A percentile compares a stretch with the other conserved stretches of the same genome.
Evolutionary conservation across 2,329 filamentous ascomycete genomes (phyloP).

Genomic region (Hypomyces perniciosus): DNA sequence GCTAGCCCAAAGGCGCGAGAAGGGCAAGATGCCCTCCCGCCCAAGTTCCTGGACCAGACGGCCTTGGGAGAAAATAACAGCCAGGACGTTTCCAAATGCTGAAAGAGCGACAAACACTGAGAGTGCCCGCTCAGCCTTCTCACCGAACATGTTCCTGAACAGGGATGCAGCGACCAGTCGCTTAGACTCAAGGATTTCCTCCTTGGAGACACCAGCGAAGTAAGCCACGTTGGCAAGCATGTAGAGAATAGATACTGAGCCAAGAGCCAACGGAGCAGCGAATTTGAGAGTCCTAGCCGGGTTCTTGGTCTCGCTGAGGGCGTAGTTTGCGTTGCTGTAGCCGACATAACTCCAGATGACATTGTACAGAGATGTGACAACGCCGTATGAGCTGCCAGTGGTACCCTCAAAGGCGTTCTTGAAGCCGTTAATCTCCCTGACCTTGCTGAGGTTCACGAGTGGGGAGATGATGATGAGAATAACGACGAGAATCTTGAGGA

Average conservation of each 20-base stretch:
- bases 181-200: conserved; percentile 45
- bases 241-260: conserved; percentile 54
- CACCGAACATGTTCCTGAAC: conserved; percentile 52
- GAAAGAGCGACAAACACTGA: conserved; percentile 63
- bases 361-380: conserved; percentile 66
- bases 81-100: conserved; percentile 61
- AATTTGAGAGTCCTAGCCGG: conserved; percentile 59
- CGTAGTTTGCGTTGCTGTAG: conserved; percentile 64
- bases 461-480: conserved; percentile 59
- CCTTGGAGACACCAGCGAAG: conserved; percentile 52
- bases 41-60: conserved; percentile 61
- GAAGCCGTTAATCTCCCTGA: conserved; percentile 56
- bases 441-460: conserved; percentile 53
- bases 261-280: conserved; percentile 56
- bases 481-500: conserved; percentile 61
- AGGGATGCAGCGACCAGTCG: conserved; percentile 48
- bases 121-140: conserved; percentile 49
- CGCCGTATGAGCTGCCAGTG: conserved; percentile 58
- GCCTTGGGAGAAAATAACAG: conserved; percentile 63
- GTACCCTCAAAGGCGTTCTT: conserved; percentile 59
- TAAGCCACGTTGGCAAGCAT: conserved; percentile 63
- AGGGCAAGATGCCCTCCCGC: conserved; percentile 60
- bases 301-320: conserved; percentile 58
- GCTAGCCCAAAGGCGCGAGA: conserved; percentile 56
- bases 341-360: conserved; percentile 67